Conservation (phyloP, 495 filamentous ascomycete genomes). For the Astrothelium subdiscretum region DNA sequence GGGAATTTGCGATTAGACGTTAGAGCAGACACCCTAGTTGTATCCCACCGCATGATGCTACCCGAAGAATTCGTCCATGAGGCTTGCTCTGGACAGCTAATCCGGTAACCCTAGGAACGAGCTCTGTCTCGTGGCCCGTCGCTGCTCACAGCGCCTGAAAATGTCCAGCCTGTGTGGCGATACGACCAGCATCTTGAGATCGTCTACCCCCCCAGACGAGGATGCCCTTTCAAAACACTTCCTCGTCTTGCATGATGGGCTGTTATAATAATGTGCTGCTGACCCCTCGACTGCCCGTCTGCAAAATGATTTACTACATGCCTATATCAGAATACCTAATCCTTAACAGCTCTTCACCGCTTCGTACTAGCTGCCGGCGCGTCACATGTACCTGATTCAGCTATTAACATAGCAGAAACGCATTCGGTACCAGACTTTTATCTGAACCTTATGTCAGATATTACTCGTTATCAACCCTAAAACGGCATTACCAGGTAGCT, state of each 20-base stretch:
- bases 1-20: background rate
- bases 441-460: background rate
- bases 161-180: slow-evolving; percentile 15
- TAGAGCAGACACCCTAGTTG: slow-evolving; percentile 1
- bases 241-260: background rate
- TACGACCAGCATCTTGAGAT: slow-evolving; percentile 6
- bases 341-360: slow-evolving; percentile 1
- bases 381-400: slow-evolving; percentile 2
- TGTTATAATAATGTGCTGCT: slow-evolving; percentile 2
- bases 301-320: slow-evolving; percentile 1
- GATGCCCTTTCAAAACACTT: slow-evolving; percentile 3
- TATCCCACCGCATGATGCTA: slow-evolving; percentile 28
- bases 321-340: slow-evolving; percentile 1
- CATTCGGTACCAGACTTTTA: background rate
- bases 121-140: slow-evolving; percentile 21
- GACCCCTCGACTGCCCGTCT: background rate
- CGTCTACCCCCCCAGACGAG: background rate
- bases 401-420: slow-evolving; percentile 1
- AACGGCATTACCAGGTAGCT: background rate
- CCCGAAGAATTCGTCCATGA: slow-evolving; percentile 23
- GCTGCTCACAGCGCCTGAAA: slow-evolving; percentile 2
- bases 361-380: background rate
- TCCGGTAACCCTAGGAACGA: slow-evolving; percentile 25
- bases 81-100: slow-evolving; percentile 25
- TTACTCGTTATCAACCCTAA: background rate